A percentile compares a stretch with the other conserved stretches of the same genome.
Conservation (phyloP, 495 filamentous ascomycete genomes). For the Penicillium longicatenatum region DNA sequence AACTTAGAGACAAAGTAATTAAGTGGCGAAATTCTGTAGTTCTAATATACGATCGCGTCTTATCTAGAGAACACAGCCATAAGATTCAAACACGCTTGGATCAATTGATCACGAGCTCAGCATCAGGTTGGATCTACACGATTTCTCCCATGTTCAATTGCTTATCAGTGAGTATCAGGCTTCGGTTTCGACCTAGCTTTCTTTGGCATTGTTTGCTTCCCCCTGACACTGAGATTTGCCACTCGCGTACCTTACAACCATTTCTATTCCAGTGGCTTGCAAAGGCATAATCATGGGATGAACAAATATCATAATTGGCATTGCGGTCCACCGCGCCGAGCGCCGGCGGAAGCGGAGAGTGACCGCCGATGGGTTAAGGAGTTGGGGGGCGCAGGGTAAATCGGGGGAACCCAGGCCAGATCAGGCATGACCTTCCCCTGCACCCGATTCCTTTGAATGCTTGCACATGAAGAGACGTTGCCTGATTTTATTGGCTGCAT, state of each 20-base stretch:
- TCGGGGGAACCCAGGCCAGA: neutral
- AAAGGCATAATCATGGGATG: neutral
- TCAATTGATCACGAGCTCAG: neutral
- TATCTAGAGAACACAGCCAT: neutral
- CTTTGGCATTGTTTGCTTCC: neutral
- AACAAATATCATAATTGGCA: neutral
- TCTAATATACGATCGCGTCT: neutral
- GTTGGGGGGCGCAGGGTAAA: neutral
- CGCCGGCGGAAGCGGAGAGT: conserved; percentile 9
- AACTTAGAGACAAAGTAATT: neutral
- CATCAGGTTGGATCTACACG: too few relatives aligned
- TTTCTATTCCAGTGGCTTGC: neutral
- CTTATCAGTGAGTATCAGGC: too few relatives aligned
- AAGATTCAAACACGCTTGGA: neutral
- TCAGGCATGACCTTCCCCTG: conserved; percentile 1
- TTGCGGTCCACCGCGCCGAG: conserved; percentile 1
- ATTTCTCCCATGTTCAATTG: too few relatives aligned
- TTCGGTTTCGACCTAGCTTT: too few relatives aligned
- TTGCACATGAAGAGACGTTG: neutral
- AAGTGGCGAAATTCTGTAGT: neutral
- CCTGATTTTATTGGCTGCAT: neutral
- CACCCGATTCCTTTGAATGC: neutral
- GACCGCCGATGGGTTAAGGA: conserved; percentile 5
- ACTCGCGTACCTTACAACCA: neutral
- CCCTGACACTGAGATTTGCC: neutral